Evolutionary conservation across 2,329 filamentous ascomycete species (phyloP).

Genomic region (Alternaria dauci): DNA sequence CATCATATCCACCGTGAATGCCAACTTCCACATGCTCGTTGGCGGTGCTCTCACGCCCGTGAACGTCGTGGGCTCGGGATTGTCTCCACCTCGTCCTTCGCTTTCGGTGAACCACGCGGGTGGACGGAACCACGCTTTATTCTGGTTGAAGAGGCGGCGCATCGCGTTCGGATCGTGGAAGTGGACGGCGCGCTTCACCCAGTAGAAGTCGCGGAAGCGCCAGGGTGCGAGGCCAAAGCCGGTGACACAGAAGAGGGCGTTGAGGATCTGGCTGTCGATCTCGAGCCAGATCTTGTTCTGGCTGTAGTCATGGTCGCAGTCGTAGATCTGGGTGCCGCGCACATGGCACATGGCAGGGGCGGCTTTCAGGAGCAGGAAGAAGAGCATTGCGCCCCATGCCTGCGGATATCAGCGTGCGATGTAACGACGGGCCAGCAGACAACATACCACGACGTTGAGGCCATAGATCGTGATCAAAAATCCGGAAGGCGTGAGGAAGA

Average conservation of each 20-base stretch:
- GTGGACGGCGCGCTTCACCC: slow-evolving; percentile 65
- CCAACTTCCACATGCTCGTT: slow-evolving; percentile 76
- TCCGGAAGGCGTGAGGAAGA: slow-evolving; percentile 76
- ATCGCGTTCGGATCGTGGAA: slow-evolving; percentile 59
- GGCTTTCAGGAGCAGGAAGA: slow-evolving; percentile 81
- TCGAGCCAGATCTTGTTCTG: slow-evolving; percentile 84
- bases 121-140: slow-evolving; percentile 78
- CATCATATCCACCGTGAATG: slow-evolving; percentile 80
- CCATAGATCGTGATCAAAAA: slow-evolving; percentile 81
- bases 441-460: slow-evolving; percentile 71
- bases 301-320: slow-evolving; percentile 77
- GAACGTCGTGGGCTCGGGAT: background rate
- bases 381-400: slow-evolving; percentile 91
- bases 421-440: accelerated
- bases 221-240: slow-evolving; percentile 85
- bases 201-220: slow-evolving; percentile 83
- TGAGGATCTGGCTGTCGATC: slow-evolving; percentile 82
- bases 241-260: slow-evolving; percentile 85
- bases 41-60: slow-evolving; percentile 52
- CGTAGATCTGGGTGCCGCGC: slow-evolving; percentile 38
- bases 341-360: slow-evolving; percentile 73
- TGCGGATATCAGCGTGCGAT: background rate
- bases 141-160: slow-evolving; percentile 74
- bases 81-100: slow-evolving; percentile 53
- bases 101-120: slow-evolving; percentile 67